Evolutionary conservation across 2,329 filamentous ascomycete genomes (phyloP).

Genomic region (Sporothrix brunneoviolacea): DNA sequence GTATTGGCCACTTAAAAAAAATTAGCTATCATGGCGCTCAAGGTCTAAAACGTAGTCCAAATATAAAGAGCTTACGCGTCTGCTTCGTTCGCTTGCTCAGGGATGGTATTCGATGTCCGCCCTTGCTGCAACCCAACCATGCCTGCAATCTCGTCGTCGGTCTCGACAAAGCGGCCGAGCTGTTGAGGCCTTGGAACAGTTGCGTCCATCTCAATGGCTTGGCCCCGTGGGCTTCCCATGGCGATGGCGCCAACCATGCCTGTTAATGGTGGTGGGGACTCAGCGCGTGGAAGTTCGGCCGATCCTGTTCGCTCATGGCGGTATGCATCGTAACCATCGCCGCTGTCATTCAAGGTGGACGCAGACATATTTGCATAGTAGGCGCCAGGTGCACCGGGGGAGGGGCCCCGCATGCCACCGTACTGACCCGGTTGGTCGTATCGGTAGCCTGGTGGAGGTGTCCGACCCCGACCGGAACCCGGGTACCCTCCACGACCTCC

Average conservation of each 20-base stretch:
- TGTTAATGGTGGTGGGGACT: conserved; percentile 57
- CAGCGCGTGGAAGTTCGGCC: conserved; percentile 49
- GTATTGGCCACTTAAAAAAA: conserved; percentile 37
- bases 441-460: conserved; percentile 40
- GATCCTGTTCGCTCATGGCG: conserved; percentile 30
- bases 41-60: too few relatives aligned
- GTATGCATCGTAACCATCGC: conserved; percentile 35
- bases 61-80: conserved; percentile 58
- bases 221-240: conserved; percentile 39
- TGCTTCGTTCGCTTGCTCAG: conserved; percentile 27
- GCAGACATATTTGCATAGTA: conserved; percentile 34
- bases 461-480: conserved; percentile 31
- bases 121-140: conserved; percentile 66
- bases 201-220: conserved; percentile 76
- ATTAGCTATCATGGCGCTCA: too few relatives aligned
- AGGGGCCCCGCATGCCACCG: conserved; percentile 27
- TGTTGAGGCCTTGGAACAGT: conserved; percentile 42
- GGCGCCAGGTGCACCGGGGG: conserved; percentile 31
- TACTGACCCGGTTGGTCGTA: conserved; percentile 29
- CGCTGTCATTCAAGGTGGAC: conserved; percentile 29
- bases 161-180: conserved; percentile 49
- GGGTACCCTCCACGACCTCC: conserved; percentile 31
- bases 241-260: conserved; percentile 29
- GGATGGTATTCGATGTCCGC: conserved; percentile 1
- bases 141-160: conserved; percentile 64